Base-by-base conservation (phyloP, 2,329 filamentous ascomycete species). In the Sporothrix phasma region DNA sequence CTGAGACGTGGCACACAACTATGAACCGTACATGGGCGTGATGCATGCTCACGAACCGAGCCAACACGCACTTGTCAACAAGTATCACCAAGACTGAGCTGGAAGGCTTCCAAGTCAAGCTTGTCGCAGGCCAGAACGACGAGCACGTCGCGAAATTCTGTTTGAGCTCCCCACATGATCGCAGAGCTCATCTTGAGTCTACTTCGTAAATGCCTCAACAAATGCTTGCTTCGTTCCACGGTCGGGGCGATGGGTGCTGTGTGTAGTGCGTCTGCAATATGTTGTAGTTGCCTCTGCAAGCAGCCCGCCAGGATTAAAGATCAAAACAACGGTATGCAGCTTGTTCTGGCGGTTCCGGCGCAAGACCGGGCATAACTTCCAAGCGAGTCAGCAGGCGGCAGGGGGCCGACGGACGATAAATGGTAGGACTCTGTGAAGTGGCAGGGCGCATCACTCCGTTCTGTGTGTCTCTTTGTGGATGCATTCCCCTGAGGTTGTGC, bases 51-150 rank as follows among this genome's bases (percentile, higher is more conserved):
- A 68, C 69, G 8, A 65, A 67, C 76, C 24, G 73, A 73, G 26
- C 74, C 71, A 47, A 71, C 70, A 62, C 75, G 69, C 75, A 73
- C 61, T 54, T 75, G 65, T 68, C 74, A 41, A 69, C 74, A 62
- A 68, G 80, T 51, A 73, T 74, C 37, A 75, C 73, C 39, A 62
- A 68, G n/a, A 69, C 70, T 3, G 68, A 74, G 3, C 76, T 78
- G 62, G 73, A 76, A 63, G 69, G 70, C 15, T 73, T 74, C 31
- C 76, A 74, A 0, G 70, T 78, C 31, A 76, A 77, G 67, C 69
- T 77, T 45, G 69, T 77, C 45, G 68, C 76, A 17, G 76, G 76
- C 0, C 76, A 78, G 67, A 73, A 77, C 70, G 76, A 76, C 22
- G 76, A 78, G 70, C 68, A 69, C 61, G 68, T 71, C 31, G n/a